Evolutionary conservation across 495 filamentous ascomycete genomes (phyloP).

Genomic region (Penicillium fimorum): DNA sequence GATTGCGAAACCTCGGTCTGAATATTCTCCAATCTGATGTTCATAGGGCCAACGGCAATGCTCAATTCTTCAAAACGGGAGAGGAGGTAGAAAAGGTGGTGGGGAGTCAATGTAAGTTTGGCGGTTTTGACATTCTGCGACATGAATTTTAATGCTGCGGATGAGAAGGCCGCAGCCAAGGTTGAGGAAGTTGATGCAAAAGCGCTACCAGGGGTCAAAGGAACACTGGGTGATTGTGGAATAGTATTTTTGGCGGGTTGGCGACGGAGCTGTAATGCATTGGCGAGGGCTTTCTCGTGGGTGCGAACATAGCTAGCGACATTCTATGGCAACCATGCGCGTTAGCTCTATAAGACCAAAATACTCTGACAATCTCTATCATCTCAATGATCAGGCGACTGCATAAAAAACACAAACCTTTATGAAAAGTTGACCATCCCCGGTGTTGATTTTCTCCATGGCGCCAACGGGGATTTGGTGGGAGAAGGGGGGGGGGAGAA

Average conservation of each 20-base stretch:
- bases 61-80: slow-evolving; percentile 91
- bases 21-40: slow-evolving; percentile 89
- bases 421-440: slow-evolving; percentile 88
- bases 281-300: slow-evolving; percentile 95
- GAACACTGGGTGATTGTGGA: slow-evolving; percentile 44
- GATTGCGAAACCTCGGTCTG: slow-evolving; percentile 81
- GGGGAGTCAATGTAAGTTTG: slow-evolving; percentile 91
- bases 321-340: slow-evolving; percentile 55
- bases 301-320: slow-evolving; percentile 93
- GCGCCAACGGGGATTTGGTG: slow-evolving; percentile 28
- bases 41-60: slow-evolving; percentile 92
- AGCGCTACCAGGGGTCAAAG: slow-evolving; percentile 53
- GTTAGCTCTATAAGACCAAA: slow-evolving; percentile 5
- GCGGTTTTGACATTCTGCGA: slow-evolving; percentile 82
- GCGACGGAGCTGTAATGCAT: slow-evolving; percentile 81
- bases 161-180: slow-evolving; percentile 79
- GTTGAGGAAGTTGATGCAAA: slow-evolving; percentile 66
- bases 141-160: slow-evolving; percentile 78
- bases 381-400: not conserved
- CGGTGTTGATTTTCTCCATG: slow-evolving; percentile 58
- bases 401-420: slow-evolving; percentile 55
- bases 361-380: not conserved
- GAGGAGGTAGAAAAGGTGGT: slow-evolving; percentile 94
- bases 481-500: slow-evolving; percentile 34
- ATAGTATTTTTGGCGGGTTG: slow-evolving; percentile 62